These are phyloP conservation scores for Phaseolus coccineus DNA, from an alignment of 331 rosid genomes.

Conservation along the genomic window DNA sequence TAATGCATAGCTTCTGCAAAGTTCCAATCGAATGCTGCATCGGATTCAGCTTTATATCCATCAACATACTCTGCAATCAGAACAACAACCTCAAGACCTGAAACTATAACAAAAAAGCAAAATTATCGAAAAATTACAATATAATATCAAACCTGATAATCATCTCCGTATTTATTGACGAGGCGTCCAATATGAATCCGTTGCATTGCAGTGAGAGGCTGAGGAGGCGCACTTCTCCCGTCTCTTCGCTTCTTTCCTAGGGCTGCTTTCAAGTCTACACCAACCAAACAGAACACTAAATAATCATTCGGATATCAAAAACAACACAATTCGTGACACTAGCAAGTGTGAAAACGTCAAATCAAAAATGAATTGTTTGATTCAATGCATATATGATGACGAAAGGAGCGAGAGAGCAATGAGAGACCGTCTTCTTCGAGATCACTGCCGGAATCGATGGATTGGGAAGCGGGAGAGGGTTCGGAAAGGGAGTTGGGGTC, in stretches of 20 bases:
- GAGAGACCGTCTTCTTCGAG: conserved; percentile 86
- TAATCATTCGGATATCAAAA: background rate
- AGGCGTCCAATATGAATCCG: conserved; percentile 68
- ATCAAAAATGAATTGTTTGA: too few relatives aligned
- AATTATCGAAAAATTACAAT: too few relatives aligned
- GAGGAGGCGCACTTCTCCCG: conserved; percentile 66
- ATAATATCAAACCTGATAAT: conserved; percentile 59
- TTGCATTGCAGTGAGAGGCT: conserved; percentile 81
- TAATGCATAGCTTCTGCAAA: conserved; percentile 77
- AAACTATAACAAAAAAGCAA: background rate
- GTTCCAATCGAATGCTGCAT: conserved; percentile 90
- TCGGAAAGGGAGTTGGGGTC: conserved; percentile 66
- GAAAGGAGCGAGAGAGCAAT: background rate
- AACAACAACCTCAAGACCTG: background rate
- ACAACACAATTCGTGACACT: background rate
- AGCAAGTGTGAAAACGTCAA: too few relatives aligned
- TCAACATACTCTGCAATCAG: conserved; percentile 74
- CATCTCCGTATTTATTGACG: conserved; percentile 72
- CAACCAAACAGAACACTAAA: conserved; percentile 8
- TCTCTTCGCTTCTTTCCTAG: conserved; percentile 88
- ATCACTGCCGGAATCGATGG: conserved; percentile 71
- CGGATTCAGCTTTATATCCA: conserved; percentile 81
- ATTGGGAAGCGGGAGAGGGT: conserved; percentile 9
- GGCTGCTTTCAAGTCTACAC: conserved; percentile 76
- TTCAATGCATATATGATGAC: background rate